Evolutionary conservation across 164 flowering plant genomes (phyloP).

Genomic region (Platanus orientalis): DNA sequence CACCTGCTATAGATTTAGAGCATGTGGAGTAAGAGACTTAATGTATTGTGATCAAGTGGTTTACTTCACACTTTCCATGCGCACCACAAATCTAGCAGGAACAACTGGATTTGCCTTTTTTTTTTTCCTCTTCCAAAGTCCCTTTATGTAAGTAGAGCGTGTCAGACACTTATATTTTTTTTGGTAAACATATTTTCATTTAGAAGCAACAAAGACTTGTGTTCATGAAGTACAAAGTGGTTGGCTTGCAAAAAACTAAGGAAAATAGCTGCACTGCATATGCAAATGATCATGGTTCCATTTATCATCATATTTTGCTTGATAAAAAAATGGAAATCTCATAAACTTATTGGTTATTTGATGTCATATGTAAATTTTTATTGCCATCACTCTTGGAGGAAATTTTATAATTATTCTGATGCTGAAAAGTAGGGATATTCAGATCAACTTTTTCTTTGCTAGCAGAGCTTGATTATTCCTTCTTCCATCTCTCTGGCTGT

Average conservation of each 20-base stretch:
- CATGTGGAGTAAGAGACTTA: neutral
- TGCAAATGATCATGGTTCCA: neutral
- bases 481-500: conserved; percentile 80
- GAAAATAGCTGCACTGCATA: neutral
- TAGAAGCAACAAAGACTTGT: too few species aligned
- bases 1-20: too few species aligned
- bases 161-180: too few species aligned
- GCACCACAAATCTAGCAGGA: neutral
- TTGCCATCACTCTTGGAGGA: neutral
- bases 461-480: conserved; percentile 74
- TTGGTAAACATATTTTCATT: too few species aligned
- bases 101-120: neutral
- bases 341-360: neutral
- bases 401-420: neutral
- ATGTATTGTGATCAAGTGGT: neutral
- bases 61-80: neutral
- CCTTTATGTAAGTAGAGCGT: too few species aligned
- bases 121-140: neutral
- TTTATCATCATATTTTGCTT: neutral
- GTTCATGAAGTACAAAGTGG: neutral
- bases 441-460: conserved; percentile 13
- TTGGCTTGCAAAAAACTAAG: neutral
- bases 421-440: neutral
- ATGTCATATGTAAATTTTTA: too few species aligned
- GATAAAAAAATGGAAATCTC: neutral